Evolutionary conservation across 257 asterid species (phyloP).

Genomic region (Galeopsis tetrahit): DNA sequence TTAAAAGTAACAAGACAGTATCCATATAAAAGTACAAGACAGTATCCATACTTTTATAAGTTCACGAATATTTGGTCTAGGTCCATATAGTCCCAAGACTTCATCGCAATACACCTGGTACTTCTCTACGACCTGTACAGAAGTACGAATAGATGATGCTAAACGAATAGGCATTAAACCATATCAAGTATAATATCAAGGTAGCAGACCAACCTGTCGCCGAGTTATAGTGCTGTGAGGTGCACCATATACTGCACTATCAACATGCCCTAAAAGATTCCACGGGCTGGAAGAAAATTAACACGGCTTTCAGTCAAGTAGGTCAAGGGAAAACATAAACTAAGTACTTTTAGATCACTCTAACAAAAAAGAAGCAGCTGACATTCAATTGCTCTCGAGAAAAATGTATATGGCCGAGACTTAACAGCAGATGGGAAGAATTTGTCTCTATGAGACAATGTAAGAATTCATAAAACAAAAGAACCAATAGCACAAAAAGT

Average conservation of each 20-base stretch:
- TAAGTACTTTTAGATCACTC: conserved; percentile 1
- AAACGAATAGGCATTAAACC: conserved; percentile 16
- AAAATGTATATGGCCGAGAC: neutral
- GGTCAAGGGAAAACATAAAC: conserved; percentile 11
- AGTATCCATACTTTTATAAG: conserved; percentile 59
- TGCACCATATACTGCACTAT: conserved; percentile 77
- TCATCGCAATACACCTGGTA: conserved; percentile 81
- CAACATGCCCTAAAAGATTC: conserved; percentile 85
- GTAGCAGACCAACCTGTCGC: conserved; percentile 67
- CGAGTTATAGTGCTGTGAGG: conserved; percentile 68
- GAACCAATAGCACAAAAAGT: neutral
- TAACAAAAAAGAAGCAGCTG: neutral
- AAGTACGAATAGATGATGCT: conserved; percentile 20
- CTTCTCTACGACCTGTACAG: conserved; percentile 73
- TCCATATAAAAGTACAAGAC: conserved; percentile 19
- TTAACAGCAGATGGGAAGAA: neutral
- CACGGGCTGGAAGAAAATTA: conserved; percentile 67
- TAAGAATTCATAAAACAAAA: neutral
- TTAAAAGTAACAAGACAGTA: neutral
- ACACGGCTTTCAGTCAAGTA: conserved; percentile 33
- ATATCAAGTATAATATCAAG: conserved; percentile 5
- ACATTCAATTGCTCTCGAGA: neutral
- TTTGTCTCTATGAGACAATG: conserved; percentile 17
- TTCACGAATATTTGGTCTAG: conserved; percentile 73
- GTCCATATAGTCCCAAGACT: conserved; percentile 60